phyloP scores from a whole-genome alignment of 768 basidiomycete species.

The Leccinellum albellum region DNA sequence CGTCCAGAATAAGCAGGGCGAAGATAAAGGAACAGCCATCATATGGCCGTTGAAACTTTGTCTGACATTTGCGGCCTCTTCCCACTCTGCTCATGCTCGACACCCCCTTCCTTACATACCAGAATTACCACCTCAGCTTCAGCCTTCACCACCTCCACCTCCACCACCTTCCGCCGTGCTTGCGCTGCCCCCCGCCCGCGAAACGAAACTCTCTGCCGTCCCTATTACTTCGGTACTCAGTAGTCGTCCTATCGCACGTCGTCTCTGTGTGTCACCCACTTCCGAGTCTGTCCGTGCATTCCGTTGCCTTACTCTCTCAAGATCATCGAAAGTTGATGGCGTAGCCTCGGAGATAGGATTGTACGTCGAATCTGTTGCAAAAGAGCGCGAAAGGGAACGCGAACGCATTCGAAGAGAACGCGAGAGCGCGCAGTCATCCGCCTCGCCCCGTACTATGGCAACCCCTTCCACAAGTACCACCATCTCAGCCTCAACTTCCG shows the following conservation, averaged over 20 bases:
- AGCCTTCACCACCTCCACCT: conserved; percentile 47
- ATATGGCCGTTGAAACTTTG: conserved; percentile 70
- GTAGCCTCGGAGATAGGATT: conserved; percentile 60
- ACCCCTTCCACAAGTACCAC: conserved; percentile 22
- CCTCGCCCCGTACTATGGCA: conserved; percentile 22
- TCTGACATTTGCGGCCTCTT: conserved; percentile 38
- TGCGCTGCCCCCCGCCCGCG: conserved; percentile 18
- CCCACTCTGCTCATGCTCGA: conserved; percentile 36
- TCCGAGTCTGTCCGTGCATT: conserved; percentile 41
- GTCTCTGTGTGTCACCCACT: conserved; percentile 33
- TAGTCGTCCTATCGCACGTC: conserved; percentile 31
- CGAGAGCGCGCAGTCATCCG: conserved; percentile 40
- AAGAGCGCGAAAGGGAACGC: conserved; percentile 74
- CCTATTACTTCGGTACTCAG: conserved; percentile 10
- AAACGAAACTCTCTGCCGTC: not conserved
- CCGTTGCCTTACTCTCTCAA: conserved; percentile 50
- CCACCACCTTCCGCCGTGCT: conserved; percentile 31
- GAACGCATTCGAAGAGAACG: conserved; percentile 68
- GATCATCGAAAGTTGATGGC: conserved; percentile 45
- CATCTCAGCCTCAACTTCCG: conserved; percentile 7
- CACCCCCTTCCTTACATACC: conserved; percentile 54
- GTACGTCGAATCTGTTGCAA: conserved; percentile 73
- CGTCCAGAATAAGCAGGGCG: conserved; percentile 74
- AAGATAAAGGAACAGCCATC: conserved; percentile 72
- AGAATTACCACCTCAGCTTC: conserved; percentile 60